phyloP scores from a whole-genome alignment of 768 basidiomycete genomes.

The Trichaptum fuscoviolaceum region DNA sequence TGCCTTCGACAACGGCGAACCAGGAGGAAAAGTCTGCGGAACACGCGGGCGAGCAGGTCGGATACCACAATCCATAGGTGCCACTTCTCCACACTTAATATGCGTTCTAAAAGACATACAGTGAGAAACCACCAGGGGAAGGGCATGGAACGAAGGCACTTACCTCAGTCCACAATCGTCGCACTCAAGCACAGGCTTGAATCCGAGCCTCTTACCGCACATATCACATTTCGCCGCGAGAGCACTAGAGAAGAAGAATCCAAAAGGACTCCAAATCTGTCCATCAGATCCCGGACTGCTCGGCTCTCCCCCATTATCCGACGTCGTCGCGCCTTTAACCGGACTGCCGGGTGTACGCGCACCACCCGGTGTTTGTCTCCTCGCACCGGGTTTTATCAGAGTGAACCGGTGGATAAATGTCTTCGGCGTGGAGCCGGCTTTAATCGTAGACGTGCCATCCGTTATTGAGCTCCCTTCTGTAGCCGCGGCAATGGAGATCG shows the following conservation, averaged over 20 bases:
- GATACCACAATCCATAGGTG: constrained; percentile 75
- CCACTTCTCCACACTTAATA: constrained; percentile 79
- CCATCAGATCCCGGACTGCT: constrained; percentile 25
- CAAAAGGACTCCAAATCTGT: constrained; percentile 68
- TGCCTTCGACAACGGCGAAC: background rate
- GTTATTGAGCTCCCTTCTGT: constrained; percentile 74
- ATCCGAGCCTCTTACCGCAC: constrained; percentile 76
- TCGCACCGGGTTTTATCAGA: constrained; percentile 72
- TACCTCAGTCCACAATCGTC: constrained; percentile 83
- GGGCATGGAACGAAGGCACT: constrained; percentile 17
- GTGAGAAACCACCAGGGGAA: constrained; percentile 11
- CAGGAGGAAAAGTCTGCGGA: constrained; percentile 16
- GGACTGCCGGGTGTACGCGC: constrained; percentile 2
- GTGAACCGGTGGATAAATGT: constrained; percentile 81
- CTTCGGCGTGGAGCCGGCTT: constrained; percentile 37
- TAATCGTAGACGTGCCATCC: background rate
- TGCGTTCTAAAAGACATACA: constrained; percentile 56
- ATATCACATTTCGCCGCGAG: constrained; percentile 76
- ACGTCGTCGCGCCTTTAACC: background rate
- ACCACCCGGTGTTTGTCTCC: constrained; percentile 28
- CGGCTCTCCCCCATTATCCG: constrained; percentile 12
- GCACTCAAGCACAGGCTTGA: constrained; percentile 82
- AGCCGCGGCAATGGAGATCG: constrained; percentile 58
- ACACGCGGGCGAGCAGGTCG: constrained; percentile 31
- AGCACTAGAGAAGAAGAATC: constrained; percentile 69